Base-by-base conservation (phyloP, 2,329 filamentous ascomycete genomes). In the Neonectria faginata region DNA sequence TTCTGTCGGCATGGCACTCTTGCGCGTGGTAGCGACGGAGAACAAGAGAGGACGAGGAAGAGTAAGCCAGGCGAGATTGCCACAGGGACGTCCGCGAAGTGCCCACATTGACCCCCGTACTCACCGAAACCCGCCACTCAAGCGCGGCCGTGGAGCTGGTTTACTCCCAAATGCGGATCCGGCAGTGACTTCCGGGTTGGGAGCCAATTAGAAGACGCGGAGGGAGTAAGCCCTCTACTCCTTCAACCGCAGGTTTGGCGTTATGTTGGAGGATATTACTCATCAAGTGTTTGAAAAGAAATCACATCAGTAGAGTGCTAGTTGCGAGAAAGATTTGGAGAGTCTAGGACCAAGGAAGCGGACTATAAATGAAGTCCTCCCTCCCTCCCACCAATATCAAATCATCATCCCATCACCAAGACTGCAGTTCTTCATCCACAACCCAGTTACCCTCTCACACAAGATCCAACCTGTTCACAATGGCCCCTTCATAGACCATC, bases 401-500 rank as follows among this genome's bases (percentile, higher is more conserved):
- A 11, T 14, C 31, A 20, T 20, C 27, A 8, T 20, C 2, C 27
- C 10, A 51, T 51, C 27, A 51, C 11, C 27, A 50, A 2, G 9
- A n/a, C n/a, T 51, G n/a, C 18, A 51, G 27, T 20, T 18, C 45
- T 33, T 7, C 20, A 33, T 6, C 5, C 2, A 11, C 7, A 33
- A 20, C 47, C 27, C 27, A 20, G 6, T 12, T 10, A 12, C 8
- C 9, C 6, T 6, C 12, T 20, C 9, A 18, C 29, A 25, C 27
- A 48, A 3, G 0, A 3, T 48, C 11, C n/a, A 7, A 0, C 3
- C 25, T 25, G 25, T 5, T 11, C 6, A 61, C 5, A 11, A 72
- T 73, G 68, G 31, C 62, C 9, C 10, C 64, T 1, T 42, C 58
- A 45, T 76, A 76, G 55, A 73, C 79, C 57, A 74, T 85, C 44